Evolutionary conservation across 192 early-diverging fungal species (phyloP).

Genomic region (Rhizoclosmatium globosum): DNA sequence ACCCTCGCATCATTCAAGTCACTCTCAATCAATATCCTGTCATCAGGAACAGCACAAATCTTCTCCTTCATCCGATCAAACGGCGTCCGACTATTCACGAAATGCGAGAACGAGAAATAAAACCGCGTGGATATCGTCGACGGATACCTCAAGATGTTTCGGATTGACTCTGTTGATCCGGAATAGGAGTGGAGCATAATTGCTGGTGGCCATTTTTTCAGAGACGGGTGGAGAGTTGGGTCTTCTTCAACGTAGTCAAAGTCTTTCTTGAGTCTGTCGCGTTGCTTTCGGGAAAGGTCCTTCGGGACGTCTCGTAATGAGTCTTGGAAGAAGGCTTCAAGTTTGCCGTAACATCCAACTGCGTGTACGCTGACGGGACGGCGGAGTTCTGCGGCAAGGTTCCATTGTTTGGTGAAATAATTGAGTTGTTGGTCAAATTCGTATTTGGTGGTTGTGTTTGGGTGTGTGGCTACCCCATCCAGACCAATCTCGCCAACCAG

Average conservation of each 20-base stretch:
- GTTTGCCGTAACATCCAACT: conserved; percentile 26
- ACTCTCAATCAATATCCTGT: conserved; percentile 82
- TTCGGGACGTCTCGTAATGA: conserved; percentile 10
- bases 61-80: conserved; percentile 62
- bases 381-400: conserved; percentile 67
- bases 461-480: conserved; percentile 63
- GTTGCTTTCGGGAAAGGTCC: conserved; percentile 28
- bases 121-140: conserved; percentile 49
- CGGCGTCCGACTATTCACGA: conserved; percentile 75
- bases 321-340: conserved; percentile 24
- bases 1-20: conserved; percentile 70
- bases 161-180: conserved; percentile 77
- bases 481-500: conserved; percentile 75
- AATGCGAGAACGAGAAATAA: conserved; percentile 81
- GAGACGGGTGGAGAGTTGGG: conserved; percentile 26
- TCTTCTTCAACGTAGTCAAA: conserved; percentile 19
- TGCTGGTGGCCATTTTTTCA: conserved; percentile 57
- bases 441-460: conserved; percentile 45
- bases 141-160: conserved; percentile 52
- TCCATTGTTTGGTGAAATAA: conserved; percentile 72
- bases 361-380: conserved; percentile 39
- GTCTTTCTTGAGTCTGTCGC: conserved; percentile 44
- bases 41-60: conserved; percentile 76
- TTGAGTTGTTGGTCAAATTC: conserved; percentile 56
- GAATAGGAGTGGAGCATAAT: conserved; percentile 90